Conservation (phyloP, 2,329 filamentous ascomycete species). For the Chaetomiaceae sp. region DNA sequence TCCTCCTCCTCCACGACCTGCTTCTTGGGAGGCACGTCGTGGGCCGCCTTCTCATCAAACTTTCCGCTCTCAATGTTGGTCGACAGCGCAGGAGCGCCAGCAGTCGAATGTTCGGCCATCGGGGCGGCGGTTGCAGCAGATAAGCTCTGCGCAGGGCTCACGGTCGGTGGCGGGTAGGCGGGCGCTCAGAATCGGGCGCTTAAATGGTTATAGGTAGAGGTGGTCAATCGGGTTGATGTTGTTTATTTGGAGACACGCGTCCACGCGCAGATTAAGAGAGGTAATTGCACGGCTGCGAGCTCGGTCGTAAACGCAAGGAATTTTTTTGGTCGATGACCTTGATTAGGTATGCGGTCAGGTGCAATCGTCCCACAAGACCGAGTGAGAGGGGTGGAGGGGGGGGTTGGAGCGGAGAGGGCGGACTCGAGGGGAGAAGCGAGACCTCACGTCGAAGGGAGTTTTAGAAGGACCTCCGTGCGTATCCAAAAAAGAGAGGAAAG, state of each 20-base stretch:
- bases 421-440: conserved; percentile 28
- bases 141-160: conserved; percentile 28
- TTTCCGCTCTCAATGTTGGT: conserved; percentile 61
- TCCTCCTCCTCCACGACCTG: conserved; percentile 59
- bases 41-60: conserved; percentile 58
- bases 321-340: conserved; percentile 3
- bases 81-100: conserved; percentile 49
- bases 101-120: conserved; percentile 49
- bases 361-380: not conserved
- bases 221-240: conserved; percentile 22
- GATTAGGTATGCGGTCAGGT: conserved; percentile 10
- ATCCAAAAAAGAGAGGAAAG: conserved; percentile 34
- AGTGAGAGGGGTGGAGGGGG: conserved; percentile 15
- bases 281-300: not conserved
- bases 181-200: conserved; percentile 16
- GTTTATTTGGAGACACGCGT: conserved; percentile 4
- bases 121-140: conserved; percentile 29
- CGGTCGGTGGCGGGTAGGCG: conserved; percentile 8
- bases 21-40: conserved; percentile 33
- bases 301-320: not conserved
- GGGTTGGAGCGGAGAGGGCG: conserved; percentile 22
- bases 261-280: conserved; percentile 9
- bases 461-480: conserved; percentile 48
- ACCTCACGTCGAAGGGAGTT: conserved; percentile 47
- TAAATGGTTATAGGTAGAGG: conserved; percentile 13